These are phyloP conservation scores for Fusarium siculi DNA, from an alignment of 2,329 filamentous ascomycete genomes.

Conservation along the genomic window DNA sequence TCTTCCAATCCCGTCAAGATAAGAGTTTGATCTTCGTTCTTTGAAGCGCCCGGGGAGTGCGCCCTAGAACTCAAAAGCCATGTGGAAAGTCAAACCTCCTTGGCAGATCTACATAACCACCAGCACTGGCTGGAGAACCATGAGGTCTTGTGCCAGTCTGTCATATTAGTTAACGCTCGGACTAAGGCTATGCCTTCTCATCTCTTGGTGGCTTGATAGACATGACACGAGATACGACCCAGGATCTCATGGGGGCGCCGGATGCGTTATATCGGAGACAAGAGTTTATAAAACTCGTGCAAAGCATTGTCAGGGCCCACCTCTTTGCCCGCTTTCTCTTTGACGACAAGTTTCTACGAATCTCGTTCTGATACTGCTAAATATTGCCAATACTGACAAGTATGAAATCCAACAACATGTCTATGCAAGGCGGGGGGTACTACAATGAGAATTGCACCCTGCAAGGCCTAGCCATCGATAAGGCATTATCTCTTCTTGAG, in stretches of 20 bases:
- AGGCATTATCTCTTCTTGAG: neutral
- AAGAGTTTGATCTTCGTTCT: neutral
- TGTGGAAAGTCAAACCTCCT: neutral
- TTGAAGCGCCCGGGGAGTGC: too few species aligned
- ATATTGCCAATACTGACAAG: neutral
- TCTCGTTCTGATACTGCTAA: neutral
- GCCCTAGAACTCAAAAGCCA: too few species aligned
- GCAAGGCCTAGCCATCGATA: neutral
- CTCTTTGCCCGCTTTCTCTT: neutral
- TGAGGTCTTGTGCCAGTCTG: neutral
- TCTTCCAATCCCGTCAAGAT: neutral
- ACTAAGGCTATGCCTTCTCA: fast-evolving
- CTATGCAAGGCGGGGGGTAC: neutral
- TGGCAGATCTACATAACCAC: neutral
- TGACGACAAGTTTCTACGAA: neutral
- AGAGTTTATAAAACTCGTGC: neutral
- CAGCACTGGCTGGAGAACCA: too few species aligned
- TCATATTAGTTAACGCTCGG: neutral
- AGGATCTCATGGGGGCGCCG: fast-evolving
- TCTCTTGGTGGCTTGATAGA: neutral
- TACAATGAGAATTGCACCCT: neutral
- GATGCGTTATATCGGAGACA: too few species aligned
- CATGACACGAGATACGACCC: neutral
- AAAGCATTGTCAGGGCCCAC: neutral
- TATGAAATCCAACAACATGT: neutral